These are phyloP conservation scores for Agaricus bisporus DNA, from an alignment of 768 basidiomycete species.

Conservation along the genomic window DNA sequence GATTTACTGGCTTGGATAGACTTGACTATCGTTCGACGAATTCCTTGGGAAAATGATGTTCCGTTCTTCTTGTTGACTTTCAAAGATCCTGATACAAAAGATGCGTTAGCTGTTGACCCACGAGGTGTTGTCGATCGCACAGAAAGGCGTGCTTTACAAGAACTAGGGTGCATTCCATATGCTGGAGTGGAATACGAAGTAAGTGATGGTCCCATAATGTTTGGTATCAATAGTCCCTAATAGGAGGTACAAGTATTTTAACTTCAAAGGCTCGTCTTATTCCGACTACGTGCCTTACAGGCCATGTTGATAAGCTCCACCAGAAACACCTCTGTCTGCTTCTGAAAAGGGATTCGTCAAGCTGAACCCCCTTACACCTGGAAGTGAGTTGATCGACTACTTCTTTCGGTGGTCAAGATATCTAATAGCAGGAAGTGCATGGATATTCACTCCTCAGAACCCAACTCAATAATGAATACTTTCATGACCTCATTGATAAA, in stretches of 20 bases:
- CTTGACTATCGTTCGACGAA: slow-evolving; percentile 78
- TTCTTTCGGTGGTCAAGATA: not conserved
- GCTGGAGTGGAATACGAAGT: slow-evolving; percentile 96
- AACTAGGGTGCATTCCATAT: slow-evolving; percentile 52
- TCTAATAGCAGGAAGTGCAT: slow-evolving; percentile 58
- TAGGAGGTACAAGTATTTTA: slow-evolving; percentile 58
- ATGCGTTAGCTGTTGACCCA: slow-evolving; percentile 79
- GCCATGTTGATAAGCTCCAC: slow-evolving; percentile 7
- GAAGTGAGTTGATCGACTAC: slow-evolving; percentile 57
- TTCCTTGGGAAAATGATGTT: slow-evolving; percentile 88
- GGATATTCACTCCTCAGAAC: slow-evolving; percentile 93
- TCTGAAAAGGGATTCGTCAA: slow-evolving; percentile 73
- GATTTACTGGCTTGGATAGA: slow-evolving; percentile 87
- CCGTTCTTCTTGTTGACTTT: slow-evolving; percentile 94
- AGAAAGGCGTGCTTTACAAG: slow-evolving; percentile 16
- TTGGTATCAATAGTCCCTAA: not conserved
- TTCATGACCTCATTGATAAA: slow-evolving; percentile 81
- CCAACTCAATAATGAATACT: slow-evolving; percentile 85
- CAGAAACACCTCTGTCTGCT: slow-evolving; percentile 75
- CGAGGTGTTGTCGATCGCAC: slow-evolving; percentile 69
- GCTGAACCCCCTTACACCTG: slow-evolving; percentile 80
- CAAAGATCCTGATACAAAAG: slow-evolving; percentile 76
- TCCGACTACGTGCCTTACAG: not conserved
- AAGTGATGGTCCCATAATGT: slow-evolving; percentile 13
- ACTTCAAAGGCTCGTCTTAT: slow-evolving; percentile 66